Conservation (phyloP, 1,284 basidiomycete species). For the Kalmanozyma brasiliensis region DNA sequence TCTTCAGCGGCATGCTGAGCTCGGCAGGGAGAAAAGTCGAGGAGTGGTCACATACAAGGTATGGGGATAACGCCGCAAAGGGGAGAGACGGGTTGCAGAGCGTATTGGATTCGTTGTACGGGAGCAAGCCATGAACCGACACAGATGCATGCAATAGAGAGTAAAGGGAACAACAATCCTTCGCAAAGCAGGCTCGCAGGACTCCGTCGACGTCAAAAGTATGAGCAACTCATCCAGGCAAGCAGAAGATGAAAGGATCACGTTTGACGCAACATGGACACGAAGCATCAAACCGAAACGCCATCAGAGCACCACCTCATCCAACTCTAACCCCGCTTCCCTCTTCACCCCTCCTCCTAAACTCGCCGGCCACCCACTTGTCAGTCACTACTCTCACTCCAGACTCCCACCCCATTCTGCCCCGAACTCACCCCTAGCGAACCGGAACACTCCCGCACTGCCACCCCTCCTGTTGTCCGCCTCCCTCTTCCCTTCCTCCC, state of each 20-base stretch:
- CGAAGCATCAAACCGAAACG: slow-evolving; percentile 4
- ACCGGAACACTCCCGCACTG: slow-evolving; percentile 20
- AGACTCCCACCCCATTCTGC: slow-evolving; percentile 13
- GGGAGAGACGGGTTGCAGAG: slow-evolving; percentile 45
- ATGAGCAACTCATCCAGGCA: too few species aligned
- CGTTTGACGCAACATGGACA: too few species aligned
- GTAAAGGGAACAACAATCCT: slow-evolving; percentile 12
- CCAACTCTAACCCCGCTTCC: slow-evolving; percentile 4
- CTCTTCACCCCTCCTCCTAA: not conserved
- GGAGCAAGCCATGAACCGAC: not conserved
- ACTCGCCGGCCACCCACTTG: not conserved
- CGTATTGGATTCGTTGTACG: slow-evolving; percentile 45
- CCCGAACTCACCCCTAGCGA: slow-evolving; percentile 21
- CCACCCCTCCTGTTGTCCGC: not conserved
- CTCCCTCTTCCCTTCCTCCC: slow-evolving; percentile 5
- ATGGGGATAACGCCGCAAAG: slow-evolving; percentile 54
- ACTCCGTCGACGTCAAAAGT: too few species aligned
- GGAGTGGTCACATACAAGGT: slow-evolving; percentile 48
- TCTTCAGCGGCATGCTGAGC: slow-evolving; percentile 34
- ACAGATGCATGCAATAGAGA: not conserved
- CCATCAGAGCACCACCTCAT: not conserved
- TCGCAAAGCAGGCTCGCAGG: too few species aligned
- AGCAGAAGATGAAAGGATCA: too few species aligned
- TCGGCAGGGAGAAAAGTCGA: slow-evolving; percentile 55
- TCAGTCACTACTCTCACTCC: slow-evolving; percentile 13